Base-by-base conservation (phyloP, 208 protist genomes). In the Acanthamoeba sp. region DNA sequence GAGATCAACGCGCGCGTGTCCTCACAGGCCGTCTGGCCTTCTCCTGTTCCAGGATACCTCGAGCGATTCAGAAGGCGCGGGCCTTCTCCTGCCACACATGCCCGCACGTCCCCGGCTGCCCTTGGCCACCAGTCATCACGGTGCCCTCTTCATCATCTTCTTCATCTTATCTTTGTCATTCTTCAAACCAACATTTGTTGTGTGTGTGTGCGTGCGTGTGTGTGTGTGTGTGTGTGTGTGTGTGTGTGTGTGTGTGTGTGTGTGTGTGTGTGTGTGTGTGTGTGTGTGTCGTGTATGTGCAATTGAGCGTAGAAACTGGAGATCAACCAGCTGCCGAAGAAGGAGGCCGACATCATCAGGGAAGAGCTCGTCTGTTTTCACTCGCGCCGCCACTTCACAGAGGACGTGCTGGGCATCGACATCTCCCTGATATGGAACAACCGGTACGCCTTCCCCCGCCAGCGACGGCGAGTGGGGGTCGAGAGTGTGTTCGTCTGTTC, bases 81-180 rank as follows among this genome's bases (percentile, higher is more conserved):
- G 66, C 66, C 9, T 76, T 76, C 66, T 76, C 66, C 36, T 76
- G 66, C 66, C 66, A 14, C 29, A 76, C 66, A n/a, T 76, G 66
- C 36, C 66, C 66, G 36, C 66, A 76, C 36, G 66, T 76, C 32
- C 66, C 66, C n/a, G 66, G 66, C 66, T 38, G 66, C n/a, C 66
- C 66, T 14, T 76, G 66, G 66, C 66, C 66, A 3, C 29, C 66
- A 27, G 32, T 76, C 66, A 27, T 76, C 10, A 76, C 66, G n/a
- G 66, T 76, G n/a, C n/a, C n/a, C n/a, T n/a, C n/a, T n/a, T n/a
- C n/a, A n/a, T n/a, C n/a, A n/a, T n/a, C n/a, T n/a, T n/a, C n/a
- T n/a, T n/a, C n/a, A n/a, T n/a, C n/a, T n/a, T n/a, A n/a, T n/a
- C n/a, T n/a, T 42, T 38, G 66, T 22, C 14, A 9, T 27, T 62